phyloP scores from a whole-genome alignment of 1,139 yeast genomes.

The Candida labiduridarum region DNA sequence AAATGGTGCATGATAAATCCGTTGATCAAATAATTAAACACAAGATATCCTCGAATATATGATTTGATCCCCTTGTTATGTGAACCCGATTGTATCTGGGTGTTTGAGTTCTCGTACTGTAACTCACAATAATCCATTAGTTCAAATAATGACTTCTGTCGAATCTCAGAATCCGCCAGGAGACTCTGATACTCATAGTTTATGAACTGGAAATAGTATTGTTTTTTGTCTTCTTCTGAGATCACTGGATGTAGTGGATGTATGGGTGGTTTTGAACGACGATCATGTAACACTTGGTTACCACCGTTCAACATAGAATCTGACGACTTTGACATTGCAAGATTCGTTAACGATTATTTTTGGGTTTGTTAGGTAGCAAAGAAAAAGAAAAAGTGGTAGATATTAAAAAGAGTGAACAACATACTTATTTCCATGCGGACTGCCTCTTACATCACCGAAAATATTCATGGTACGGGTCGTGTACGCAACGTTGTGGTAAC shows the following conservation, averaged over 20 bases:
- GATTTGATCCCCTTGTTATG: slow-evolving; percentile 23
- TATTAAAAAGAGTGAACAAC: neutral
- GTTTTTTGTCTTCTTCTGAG: slow-evolving; percentile 13
- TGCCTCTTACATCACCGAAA: neutral
- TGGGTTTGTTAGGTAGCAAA: neutral
- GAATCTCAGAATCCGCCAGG: slow-evolving; percentile 35
- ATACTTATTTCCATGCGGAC: neutral
- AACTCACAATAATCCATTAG: slow-evolving; percentile 46
- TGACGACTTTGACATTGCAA: neutral
- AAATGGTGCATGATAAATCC: slow-evolving; percentile 48
- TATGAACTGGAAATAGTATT: slow-evolving; percentile 30
- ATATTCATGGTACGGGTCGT: neutral
- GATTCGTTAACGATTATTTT: neutral
- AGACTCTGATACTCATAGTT: slow-evolving; percentile 40
- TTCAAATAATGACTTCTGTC: slow-evolving; percentile 42
- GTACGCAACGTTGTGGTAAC: neutral
- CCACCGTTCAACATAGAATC: neutral
- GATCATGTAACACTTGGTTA: slow-evolving; percentile 7
- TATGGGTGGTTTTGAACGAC: neutral
- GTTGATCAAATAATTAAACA: slow-evolving; percentile 48
- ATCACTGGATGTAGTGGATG: slow-evolving; percentile 6
- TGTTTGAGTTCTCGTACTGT: slow-evolving; percentile 33
- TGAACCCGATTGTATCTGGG: slow-evolving; percentile 19
- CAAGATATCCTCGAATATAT: slow-evolving; percentile 43
- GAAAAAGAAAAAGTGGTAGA: neutral